phyloP scores from a whole-genome alignment of 2,329 filamentous ascomycete genomes.

The Chaetomium sp. region DNA sequence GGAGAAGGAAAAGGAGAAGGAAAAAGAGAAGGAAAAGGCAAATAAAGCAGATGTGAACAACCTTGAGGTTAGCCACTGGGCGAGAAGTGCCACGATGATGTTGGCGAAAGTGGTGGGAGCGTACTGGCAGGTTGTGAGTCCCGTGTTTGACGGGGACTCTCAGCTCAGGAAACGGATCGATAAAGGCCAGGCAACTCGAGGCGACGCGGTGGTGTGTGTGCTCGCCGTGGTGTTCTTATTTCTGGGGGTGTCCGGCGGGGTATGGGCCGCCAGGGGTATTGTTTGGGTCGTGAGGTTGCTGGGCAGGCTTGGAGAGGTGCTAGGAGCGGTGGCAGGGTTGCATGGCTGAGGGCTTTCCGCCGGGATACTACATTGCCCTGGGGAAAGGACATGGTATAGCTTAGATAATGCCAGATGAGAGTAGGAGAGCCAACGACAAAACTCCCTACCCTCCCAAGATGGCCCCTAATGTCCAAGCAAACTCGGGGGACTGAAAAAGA shows the following conservation, averaged over 20 bases:
- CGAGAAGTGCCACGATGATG: slow-evolving; percentile 20
- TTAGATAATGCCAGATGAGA: neutral
- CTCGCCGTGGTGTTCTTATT: slow-evolving; percentile 39
- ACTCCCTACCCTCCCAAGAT: neutral
- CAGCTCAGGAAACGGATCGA: slow-evolving; percentile 39
- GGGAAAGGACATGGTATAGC: slow-evolving; percentile 13
- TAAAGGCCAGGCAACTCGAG: slow-evolving; percentile 33
- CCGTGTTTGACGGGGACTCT: slow-evolving; percentile 46
- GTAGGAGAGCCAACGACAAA: neutral
- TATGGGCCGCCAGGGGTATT: slow-evolving; percentile 35
- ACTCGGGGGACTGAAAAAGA: neutral
- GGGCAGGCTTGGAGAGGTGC: slow-evolving; percentile 22
- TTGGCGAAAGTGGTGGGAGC: slow-evolving; percentile 21
- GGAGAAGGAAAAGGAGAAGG: neutral
- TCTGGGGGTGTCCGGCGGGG: slow-evolving; percentile 25
- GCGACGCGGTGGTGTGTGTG: slow-evolving; percentile 36
- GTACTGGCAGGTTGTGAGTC: slow-evolving; percentile 44
- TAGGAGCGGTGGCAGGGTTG: slow-evolving; percentile 27
- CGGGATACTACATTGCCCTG: slow-evolving; percentile 1
- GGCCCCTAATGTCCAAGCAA: neutral
- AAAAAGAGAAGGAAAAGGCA: neutral
- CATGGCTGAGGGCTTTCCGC: neutral
- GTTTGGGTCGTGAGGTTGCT: slow-evolving; percentile 24
- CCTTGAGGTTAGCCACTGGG: neutral
- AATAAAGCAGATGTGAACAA: neutral